These are phyloP conservation scores for Endoconidiophora laricicola DNA, from an alignment of 2,329 filamentous ascomycete species.

Conservation along the genomic window DNA sequence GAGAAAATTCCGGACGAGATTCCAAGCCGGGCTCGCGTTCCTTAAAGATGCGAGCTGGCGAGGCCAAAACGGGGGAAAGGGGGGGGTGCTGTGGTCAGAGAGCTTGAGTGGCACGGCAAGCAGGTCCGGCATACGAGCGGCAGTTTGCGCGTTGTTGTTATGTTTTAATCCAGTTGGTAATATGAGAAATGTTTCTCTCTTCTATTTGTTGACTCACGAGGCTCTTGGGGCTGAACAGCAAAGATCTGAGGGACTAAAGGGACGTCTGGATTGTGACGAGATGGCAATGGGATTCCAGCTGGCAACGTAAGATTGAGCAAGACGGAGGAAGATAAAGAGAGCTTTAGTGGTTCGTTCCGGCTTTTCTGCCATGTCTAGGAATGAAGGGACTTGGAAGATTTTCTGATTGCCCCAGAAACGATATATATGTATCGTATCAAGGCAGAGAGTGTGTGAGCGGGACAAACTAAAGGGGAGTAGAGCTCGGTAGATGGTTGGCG, in stretches of 20 bases:
- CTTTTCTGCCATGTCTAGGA: conserved; percentile 6
- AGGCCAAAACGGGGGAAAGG: conserved; percentile 6
- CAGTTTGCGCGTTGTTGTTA: too few species aligned
- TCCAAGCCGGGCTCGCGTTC: conserved; percentile 12
- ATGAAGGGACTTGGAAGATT: conserved; percentile 10
- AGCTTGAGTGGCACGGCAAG: background rate
- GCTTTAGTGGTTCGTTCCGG: background rate
- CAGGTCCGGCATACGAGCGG: too few species aligned
- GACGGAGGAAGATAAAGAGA: background rate
- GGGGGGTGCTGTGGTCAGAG: background rate
- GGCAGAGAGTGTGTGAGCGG: too few species aligned
- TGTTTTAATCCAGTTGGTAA: background rate
- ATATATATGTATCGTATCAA: conserved; percentile 11
- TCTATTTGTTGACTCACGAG: background rate
- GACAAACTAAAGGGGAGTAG: background rate
- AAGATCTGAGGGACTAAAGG: conserved; percentile 3
- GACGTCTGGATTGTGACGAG: conserved; percentile 11
- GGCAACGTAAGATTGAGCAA: conserved; percentile 2
- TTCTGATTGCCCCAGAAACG: conserved; percentile 3
- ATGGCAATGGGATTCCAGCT: conserved; percentile 11
- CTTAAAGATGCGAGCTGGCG: conserved; percentile 11
- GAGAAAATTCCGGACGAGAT: conserved; percentile 11
- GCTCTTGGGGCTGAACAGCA: background rate
- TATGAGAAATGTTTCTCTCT: background rate
- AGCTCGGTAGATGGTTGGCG: background rate